These are phyloP conservation scores for Luffa acutangula DNA, from an alignment of 306 rosid genomes.

Conservation along the genomic window DNA sequence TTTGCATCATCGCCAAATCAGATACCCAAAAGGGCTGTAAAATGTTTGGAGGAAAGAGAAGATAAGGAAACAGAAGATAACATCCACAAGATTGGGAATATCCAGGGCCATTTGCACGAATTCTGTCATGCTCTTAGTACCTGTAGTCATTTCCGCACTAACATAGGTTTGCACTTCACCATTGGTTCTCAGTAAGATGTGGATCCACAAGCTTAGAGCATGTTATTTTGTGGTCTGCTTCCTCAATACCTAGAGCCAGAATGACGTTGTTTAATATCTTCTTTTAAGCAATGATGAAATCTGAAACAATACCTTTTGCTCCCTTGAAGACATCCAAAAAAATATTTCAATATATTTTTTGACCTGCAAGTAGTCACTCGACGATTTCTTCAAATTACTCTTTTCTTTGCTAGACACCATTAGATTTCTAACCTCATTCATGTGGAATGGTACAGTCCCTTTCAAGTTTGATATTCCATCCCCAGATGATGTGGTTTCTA, in stretches of 20 bases:
- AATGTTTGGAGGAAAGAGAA: slow-evolving; percentile 23
- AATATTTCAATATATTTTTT: neutral
- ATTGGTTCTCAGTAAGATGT: slow-evolving; percentile 30
- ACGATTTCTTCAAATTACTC: neutral
- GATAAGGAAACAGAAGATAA: slow-evolving; percentile 45
- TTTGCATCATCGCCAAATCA: slow-evolving; percentile 65
- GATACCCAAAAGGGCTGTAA: slow-evolving; percentile 49
- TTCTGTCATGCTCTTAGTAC: slow-evolving; percentile 39
- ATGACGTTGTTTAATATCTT: neutral
- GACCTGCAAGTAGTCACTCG: neutral
- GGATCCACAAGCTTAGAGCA: slow-evolving; percentile 24
- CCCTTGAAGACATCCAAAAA: neutral
- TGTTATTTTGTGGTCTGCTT: slow-evolving; percentile 23
- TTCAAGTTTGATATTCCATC: slow-evolving; percentile 90
- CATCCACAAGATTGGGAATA: slow-evolving; percentile 54
- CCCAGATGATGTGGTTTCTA: slow-evolving; percentile 74
- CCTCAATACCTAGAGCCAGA: slow-evolving; percentile 6
- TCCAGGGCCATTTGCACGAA: slow-evolving; percentile 56
- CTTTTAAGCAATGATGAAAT: neutral
- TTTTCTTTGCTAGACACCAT: neutral
- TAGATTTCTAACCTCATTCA: slow-evolving; percentile 23
- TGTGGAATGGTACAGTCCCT: slow-evolving; percentile 42
- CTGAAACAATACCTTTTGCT: neutral
- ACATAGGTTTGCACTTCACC: slow-evolving; percentile 74
- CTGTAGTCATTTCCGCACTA: slow-evolving; percentile 36